Base-by-base conservation (phyloP, 371 early-diverging fungal genomes). In the Coemansia sp. region DNA sequence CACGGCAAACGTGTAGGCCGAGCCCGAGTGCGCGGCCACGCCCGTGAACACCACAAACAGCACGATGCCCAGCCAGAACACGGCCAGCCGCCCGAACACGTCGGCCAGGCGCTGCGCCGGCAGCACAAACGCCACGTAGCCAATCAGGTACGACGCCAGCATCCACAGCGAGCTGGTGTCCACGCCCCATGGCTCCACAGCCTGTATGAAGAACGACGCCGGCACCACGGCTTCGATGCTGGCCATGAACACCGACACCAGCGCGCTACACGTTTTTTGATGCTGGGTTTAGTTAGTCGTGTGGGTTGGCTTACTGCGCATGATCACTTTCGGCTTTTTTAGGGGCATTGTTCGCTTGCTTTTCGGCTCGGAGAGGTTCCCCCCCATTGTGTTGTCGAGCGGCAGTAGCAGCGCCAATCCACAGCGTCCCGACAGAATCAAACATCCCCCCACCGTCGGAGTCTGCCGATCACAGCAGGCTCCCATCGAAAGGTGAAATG, bases 21-120 rank as follows among this genome's bases (percentile, higher is more conserved):
- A 39, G 11, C 43, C 57, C 0, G 80, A 61, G 35, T 78, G 63
- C 14, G 69, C 76, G n/a, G 74, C 55, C 7, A 79, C 57, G 7
- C 78, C 69, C 1, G 81, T 72, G 56, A 78, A 81, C 10, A 80
- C 9, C 0, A 72, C 75, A 63, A 81, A 81, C 62, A 78, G 56
- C 31, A 61, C 54, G 30, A 78, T 55, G 1, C 81, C 81, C 30
- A 59, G 51, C 43, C 75, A 59, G 69, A 81, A 81, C 12, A 76
- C 58, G 0, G 57, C 58, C 34, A 77, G 68, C 16, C 77, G 79
- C 5, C 81, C 80, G 11, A 68, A 67, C 45, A 75, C 49, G 57
- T 81, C 81, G 4, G 71, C 77, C 20, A 80, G 39, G 14, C 81
- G 81, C 45, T 65, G 64, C 6, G 77, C 61, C 6, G 80, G 68